Conservation (phyloP, 2,329 filamentous ascomycete species). For the Alternaria ethzedia region DNA sequence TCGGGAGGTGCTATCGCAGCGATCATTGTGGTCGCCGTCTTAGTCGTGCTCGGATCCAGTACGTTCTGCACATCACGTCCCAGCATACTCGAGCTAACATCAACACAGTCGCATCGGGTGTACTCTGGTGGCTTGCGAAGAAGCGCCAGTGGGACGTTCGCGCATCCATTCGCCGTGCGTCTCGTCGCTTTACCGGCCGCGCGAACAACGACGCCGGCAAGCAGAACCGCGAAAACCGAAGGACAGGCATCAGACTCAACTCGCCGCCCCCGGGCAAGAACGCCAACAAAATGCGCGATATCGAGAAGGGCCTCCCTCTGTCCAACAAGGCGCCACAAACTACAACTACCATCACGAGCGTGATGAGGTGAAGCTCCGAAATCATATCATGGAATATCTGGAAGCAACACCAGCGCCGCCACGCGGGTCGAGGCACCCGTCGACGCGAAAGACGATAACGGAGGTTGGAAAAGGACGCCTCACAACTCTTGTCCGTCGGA, state of each 20-base stretch:
- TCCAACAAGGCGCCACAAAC: conserved; percentile 32
- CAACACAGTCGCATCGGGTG: conserved; percentile 64
- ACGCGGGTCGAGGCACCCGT: background rate
- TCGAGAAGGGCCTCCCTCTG: conserved; percentile 44
- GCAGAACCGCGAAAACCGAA: conserved; percentile 42
- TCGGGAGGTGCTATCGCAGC: conserved; percentile 74
- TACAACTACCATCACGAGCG: conserved; percentile 46
- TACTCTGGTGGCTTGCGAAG: conserved; percentile 81
- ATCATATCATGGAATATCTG: background rate
- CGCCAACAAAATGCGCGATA: conserved; percentile 28
- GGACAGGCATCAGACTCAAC: conserved; percentile 45
- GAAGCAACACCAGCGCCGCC: background rate
- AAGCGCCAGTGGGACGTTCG: conserved; percentile 83
- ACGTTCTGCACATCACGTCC: conserved; percentile 39
- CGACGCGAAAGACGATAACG: conserved; percentile 2
- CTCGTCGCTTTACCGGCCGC: conserved; percentile 54
- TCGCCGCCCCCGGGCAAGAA: conserved; percentile 41
- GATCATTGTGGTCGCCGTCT: conserved; percentile 75
- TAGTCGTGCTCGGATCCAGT: conserved; percentile 69
- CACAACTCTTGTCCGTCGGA: background rate
- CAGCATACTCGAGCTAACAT: conserved; percentile 16
- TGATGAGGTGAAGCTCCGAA: conserved; percentile 13
- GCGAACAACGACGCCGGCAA: conserved; percentile 30
- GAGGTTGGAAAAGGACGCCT: background rate
- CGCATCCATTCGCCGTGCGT: conserved; percentile 72